A percentile compares a stretch with the other conserved stretches of the same genome.
phyloP scores from a whole-genome alignment of 2,329 filamentous ascomycete genomes.

The Diplodia seriata region DNA sequence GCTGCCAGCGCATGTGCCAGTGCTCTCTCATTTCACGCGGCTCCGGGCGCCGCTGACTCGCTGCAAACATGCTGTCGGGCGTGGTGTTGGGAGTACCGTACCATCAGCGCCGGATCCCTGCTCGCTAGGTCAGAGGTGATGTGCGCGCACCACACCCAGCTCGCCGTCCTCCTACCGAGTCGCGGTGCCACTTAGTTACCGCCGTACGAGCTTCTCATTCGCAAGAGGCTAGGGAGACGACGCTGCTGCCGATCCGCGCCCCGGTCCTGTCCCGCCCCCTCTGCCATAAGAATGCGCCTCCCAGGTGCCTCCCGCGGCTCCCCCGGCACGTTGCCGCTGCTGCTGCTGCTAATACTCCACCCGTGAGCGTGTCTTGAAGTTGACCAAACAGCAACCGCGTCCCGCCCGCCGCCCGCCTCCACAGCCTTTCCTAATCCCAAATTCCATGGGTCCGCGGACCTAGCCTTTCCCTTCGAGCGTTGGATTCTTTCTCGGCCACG shows the following conservation, averaged over 20 bases:
- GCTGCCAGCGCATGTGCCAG: not conserved
- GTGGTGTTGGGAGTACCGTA: constrained; percentile 18
- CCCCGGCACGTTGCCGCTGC: constrained; percentile 4
- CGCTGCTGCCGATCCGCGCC: constrained; percentile 16
- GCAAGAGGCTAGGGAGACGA: constrained; percentile 27
- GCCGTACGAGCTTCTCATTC: constrained; percentile 28
- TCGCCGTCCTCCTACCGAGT: constrained; percentile 28
- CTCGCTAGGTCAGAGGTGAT: constrained; percentile 18
- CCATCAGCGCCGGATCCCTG: constrained; percentile 23
- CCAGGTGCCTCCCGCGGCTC: constrained; percentile 9
- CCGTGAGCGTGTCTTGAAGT: not conserved
- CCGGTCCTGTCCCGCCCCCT: not conserved
- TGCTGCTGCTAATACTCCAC: constrained; percentile 1
- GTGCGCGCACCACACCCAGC: constrained; percentile 29
- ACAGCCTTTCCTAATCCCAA: constrained; percentile 5
- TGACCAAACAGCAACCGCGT: not conserved
- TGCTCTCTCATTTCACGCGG: not conserved
- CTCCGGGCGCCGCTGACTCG: constrained; percentile 3
- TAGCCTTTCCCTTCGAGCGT: constrained; percentile 5
- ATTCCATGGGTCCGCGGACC: constrained; percentile 7
- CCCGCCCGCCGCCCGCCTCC: constrained; percentile 5
- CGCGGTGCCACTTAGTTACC: constrained; percentile 31
- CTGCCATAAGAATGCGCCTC: constrained; percentile 12
- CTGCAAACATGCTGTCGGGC: constrained; percentile 1
- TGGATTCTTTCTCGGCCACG: not conserved